These are phyloP conservation scores for Castanea crenata DNA, from an alignment of 306 rosid species.

Conservation along the genomic window DNA sequence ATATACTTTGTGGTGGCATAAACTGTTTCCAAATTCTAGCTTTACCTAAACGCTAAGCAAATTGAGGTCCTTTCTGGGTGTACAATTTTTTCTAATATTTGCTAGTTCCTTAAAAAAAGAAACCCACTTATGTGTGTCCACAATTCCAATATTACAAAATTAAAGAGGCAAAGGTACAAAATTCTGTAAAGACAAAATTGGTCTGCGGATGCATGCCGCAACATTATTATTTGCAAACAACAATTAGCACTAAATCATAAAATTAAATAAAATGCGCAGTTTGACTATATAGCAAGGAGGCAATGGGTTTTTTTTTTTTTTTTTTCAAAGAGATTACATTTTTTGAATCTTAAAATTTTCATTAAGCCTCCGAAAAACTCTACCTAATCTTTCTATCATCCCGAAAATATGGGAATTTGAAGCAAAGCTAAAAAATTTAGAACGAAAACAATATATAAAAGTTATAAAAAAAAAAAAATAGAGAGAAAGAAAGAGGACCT, in stretches of 20 bases:
- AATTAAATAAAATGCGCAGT: too few species aligned
- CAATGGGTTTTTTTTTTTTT: too few species aligned
- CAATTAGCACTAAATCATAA: too few species aligned
- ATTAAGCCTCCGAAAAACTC: neutral
- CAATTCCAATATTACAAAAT: neutral
- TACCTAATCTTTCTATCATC: neutral
- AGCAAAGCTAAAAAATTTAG: constrained; percentile 13
- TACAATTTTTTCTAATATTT: neutral
- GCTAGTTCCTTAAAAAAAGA: neutral
- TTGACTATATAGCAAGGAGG: too few species aligned
- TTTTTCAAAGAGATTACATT: too few species aligned
- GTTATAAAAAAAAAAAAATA: neutral
- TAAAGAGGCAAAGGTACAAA: neutral
- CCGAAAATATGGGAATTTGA: neutral
- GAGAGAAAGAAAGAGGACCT: constrained; percentile 40
- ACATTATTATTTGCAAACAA: neutral
- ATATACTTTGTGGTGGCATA: neutral
- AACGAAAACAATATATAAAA: neutral
- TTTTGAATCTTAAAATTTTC: neutral
- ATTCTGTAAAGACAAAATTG: neutral
- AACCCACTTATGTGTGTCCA: neutral
- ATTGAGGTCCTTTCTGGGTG: neutral
- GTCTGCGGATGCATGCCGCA: neutral
- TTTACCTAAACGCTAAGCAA: neutral
- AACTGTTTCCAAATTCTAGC: neutral